phyloP scores from a whole-genome alignment of 2,329 filamentous ascomycete species.

The Pseudophaeomoniella oleicola region DNA sequence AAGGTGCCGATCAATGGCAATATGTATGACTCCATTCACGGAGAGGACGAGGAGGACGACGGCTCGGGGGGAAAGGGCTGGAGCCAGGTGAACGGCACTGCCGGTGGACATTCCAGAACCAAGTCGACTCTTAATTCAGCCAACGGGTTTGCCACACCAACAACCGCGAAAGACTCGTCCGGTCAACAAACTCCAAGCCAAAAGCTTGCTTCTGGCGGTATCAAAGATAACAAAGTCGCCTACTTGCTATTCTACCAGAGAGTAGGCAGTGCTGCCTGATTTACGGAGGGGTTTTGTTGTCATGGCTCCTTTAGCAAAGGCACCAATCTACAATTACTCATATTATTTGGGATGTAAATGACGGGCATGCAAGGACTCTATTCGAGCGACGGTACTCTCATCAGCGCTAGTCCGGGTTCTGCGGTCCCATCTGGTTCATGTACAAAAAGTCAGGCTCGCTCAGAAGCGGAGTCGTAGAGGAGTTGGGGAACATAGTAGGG shows the following conservation, averaged over 20 bases:
- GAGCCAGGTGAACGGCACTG: constrained; percentile 66
- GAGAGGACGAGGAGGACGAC: constrained; percentile 53
- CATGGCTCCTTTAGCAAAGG: too few relatives aligned
- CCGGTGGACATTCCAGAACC: constrained; percentile 35
- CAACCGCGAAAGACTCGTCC: constrained; percentile 36
- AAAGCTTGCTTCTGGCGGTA: constrained; percentile 39
- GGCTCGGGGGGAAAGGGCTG: constrained; percentile 50
- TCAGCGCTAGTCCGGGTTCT: too few relatives aligned
- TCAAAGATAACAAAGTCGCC: constrained; percentile 91
- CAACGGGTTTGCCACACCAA: constrained; percentile 48
- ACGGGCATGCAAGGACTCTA: too few relatives aligned
- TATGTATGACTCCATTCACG: constrained; percentile 54
- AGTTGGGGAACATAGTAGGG: too few relatives aligned
- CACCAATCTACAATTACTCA: too few relatives aligned
- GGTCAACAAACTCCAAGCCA: constrained; percentile 41
- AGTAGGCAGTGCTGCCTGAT: constrained; percentile 29
- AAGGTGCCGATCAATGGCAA: constrained; percentile 42
- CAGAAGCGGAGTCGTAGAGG: too few relatives aligned
- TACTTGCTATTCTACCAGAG: constrained; percentile 93
- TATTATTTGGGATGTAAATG: too few relatives aligned
- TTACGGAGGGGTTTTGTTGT: too few relatives aligned
- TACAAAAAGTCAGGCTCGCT: too few relatives aligned
- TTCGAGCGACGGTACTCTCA: too few relatives aligned
- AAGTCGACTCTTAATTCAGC: constrained; percentile 56
- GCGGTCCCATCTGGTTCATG: too few relatives aligned